These are phyloP conservation scores for Nemania sp. DNA, from an alignment of 2,329 filamentous ascomycete species.

Conservation along the genomic window DNA sequence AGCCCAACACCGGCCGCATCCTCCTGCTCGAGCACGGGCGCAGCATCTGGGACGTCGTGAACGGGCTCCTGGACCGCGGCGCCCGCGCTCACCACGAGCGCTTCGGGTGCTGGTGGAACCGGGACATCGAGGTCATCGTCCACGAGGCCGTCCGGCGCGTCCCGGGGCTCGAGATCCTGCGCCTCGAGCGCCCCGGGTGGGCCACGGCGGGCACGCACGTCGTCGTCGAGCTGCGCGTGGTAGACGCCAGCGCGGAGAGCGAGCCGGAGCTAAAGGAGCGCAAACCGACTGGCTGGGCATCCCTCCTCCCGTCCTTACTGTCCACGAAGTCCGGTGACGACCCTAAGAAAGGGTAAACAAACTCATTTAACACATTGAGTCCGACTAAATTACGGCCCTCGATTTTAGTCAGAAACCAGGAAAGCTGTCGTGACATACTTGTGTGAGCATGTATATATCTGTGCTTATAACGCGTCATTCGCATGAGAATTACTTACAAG, in stretches of 20 bases:
- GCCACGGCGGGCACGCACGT: conserved; percentile 69
- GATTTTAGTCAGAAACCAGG: neutral
- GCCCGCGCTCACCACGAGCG: conserved; percentile 67
- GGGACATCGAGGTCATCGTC: conserved; percentile 69
- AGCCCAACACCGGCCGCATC: conserved; percentile 68
- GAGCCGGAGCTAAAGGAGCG: conserved; percentile 8
- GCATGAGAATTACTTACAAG: too few species aligned
- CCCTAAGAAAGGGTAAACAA: conserved; percentile 14
- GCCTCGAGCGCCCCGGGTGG: conserved; percentile 63
- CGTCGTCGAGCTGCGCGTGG: conserved; percentile 67
- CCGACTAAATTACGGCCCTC: neutral
- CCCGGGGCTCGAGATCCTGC: conserved; percentile 68
- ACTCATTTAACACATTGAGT: neutral
- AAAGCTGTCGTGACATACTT: neutral
- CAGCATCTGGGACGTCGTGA: conserved; percentile 64
- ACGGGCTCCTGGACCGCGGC: conserved; percentile 66
- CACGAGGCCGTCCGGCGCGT: conserved; percentile 60
- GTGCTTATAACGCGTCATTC: neutral
- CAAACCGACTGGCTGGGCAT: conserved; percentile 28
- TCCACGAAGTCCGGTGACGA: conserved; percentile 20
- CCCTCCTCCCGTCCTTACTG: conserved; percentile 26
- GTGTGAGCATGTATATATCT: neutral
- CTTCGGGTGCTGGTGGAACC: conserved; percentile 77
- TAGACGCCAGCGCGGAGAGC: conserved; percentile 29
- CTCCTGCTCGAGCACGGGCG: conserved; percentile 73